These are phyloP conservation scores for Cadophora gregata DNA, from an alignment of 2,329 filamentous ascomycete species.

Conservation along the genomic window DNA sequence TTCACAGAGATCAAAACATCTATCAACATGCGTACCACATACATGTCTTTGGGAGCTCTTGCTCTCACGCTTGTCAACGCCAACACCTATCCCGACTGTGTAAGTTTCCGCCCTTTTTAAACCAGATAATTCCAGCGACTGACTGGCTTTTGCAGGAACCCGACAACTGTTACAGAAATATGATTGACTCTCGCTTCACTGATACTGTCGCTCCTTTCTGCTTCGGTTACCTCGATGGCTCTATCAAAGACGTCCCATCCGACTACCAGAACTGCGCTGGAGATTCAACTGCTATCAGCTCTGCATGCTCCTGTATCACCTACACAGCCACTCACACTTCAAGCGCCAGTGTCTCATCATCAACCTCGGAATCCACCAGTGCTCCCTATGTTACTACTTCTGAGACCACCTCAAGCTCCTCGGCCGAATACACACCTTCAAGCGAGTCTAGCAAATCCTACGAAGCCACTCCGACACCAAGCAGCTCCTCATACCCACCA, in stretches of 20 bases:
- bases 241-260: conserved; percentile 43
- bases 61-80: conserved; percentile 32
- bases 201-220: conserved; percentile 45
- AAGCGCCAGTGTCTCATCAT: conserved; percentile 29
- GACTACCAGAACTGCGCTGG: conserved; percentile 44
- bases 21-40: conserved; percentile 31
- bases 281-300: conserved; percentile 36
- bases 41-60: conserved; percentile 30
- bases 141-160: conserved; percentile 28
- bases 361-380: conserved; percentile 23
- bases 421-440: conserved; percentile 17
- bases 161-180: conserved; percentile 47
- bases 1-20: neutral
- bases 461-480: conserved; percentile 8
- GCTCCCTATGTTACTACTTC: conserved; percentile 12
- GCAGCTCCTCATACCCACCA: conserved; percentile 10
- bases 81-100: conserved; percentile 36
- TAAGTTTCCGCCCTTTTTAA: conserved; percentile 21
- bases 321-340: conserved; percentile 44
- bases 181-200: conserved; percentile 45
- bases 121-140: neutral
- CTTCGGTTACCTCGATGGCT: conserved; percentile 43
- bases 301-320: conserved; percentile 40
- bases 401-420: conserved; percentile 13
- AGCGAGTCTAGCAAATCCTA: conserved; percentile 12